A percentile compares a stretch with the other conserved stretches of the same genome.
Conservation (phyloP, 176 grass and related monocot species). For the Coix lacrymajobi region DNA sequence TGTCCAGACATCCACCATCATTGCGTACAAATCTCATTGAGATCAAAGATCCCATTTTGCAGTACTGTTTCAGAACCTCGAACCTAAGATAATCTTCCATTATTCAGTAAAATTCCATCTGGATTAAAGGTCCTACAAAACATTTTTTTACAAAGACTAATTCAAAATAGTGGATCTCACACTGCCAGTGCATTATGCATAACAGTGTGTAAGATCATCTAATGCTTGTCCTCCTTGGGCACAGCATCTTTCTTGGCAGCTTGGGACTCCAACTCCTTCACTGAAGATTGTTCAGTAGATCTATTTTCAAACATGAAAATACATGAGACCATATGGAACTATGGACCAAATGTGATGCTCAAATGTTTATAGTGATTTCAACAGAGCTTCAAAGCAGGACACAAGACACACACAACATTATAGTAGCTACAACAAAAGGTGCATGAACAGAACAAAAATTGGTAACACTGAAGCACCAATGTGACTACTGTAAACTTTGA, state of each 20-base stretch:
- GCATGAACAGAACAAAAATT: not conserved
- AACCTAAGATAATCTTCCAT: not conserved
- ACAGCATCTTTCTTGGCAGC: slow-evolving; percentile 56
- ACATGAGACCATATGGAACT: not conserved
- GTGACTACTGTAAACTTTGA: not conserved
- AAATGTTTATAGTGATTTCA: not conserved
- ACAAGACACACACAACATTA: not conserved
- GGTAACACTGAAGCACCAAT: not conserved
- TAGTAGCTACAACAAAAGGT: not conserved
- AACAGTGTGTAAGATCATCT: not conserved
- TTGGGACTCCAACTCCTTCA: slow-evolving; percentile 61
- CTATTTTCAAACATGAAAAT: slow-evolving; percentile 29
- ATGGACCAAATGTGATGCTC: not conserved
- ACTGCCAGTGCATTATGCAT: not conserved
- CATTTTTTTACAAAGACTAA: slow-evolving; percentile 18
- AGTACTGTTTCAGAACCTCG: not conserved
- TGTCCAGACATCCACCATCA: not conserved
- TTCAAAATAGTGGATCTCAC: not conserved
- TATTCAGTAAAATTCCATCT: slow-evolving; percentile 13
- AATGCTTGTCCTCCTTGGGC: slow-evolving; percentile 63
- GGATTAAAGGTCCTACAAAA: slow-evolving; percentile 17
- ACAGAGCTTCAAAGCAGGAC: not conserved
- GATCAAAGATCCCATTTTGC: not conserved
- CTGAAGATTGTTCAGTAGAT: slow-evolving; percentile 46
- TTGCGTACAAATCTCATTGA: not conserved